Conservation (phyloP, 1,139 yeast species). For the Candida tetrigidarum region DNA sequence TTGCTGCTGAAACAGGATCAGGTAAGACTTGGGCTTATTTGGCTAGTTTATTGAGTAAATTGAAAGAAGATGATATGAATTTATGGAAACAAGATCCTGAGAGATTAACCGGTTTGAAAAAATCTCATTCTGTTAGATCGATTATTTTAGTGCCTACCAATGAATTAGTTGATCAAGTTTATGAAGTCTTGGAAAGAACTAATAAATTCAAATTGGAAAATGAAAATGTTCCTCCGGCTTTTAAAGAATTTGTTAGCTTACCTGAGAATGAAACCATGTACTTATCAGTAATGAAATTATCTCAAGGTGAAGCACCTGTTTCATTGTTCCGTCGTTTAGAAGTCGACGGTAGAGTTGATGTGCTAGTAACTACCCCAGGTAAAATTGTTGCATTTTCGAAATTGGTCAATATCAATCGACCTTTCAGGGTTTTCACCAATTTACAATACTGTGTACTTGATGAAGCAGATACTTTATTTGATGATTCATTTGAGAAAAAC, state of each 20-base stretch:
- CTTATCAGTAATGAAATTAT: constrained; percentile 63
- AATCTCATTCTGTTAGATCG: constrained; percentile 57
- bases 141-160: constrained; percentile 86
- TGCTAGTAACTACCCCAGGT: constrained; percentile 84
- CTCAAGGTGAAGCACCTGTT: constrained; percentile 50
- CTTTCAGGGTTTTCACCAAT: constrained; percentile 48
- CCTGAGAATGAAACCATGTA: constrained; percentile 37
- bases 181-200: constrained; percentile 50
- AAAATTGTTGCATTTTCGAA: constrained; percentile 55
- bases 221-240: constrained; percentile 21
- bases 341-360: constrained; percentile 60
- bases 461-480: constrained; percentile 95
- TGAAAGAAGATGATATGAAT: constrained; percentile 57
- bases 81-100: constrained; percentile 30
- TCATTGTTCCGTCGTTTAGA: constrained; percentile 50
- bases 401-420: constrained; percentile 47
- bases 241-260: constrained; percentile 26
- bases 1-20: constrained; percentile 97
- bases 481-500: constrained; percentile 74
- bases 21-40: constrained; percentile 96
- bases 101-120: constrained; percentile 33
- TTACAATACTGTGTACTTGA: constrained; percentile 77
- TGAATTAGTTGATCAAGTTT: constrained; percentile 85
- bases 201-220: constrained; percentile 30
- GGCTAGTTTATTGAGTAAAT: constrained; percentile 70